Percentiles rank a stretch among this genome's conserved stretches.
Evolutionary conservation across 306 rosid species (phyloP).

Genomic region (Albizia julibrissin): DNA sequence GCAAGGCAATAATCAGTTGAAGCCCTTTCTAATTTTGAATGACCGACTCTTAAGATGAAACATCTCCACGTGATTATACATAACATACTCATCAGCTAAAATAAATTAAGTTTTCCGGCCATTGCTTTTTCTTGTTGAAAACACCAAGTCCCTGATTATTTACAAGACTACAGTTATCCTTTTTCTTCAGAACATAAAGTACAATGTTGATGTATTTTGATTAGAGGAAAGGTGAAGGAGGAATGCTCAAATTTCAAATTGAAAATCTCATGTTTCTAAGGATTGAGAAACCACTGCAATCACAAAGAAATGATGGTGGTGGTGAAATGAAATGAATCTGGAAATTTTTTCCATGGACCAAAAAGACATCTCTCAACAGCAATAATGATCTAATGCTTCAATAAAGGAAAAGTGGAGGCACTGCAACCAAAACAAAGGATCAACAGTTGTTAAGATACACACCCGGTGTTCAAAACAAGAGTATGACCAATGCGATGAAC

Average conservation of each 20-base stretch:
- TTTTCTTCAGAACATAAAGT: slow-evolving; percentile 2
- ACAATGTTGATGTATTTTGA: neutral
- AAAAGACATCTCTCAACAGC: slow-evolving; percentile 26
- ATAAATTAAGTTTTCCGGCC: slow-evolving; percentile 11
- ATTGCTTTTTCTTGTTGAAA: slow-evolving; percentile 30
- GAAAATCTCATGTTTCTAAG: neutral
- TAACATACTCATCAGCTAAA: neutral
- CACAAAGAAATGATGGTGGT: neutral
- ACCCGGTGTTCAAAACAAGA: slow-evolving; percentile 90
- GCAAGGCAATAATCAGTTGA: neutral
- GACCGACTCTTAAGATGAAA: slow-evolving; percentile 16
- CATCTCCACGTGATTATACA: slow-evolving; percentile 15
- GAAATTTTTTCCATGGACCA: slow-evolving; percentile 21
- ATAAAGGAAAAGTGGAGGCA: slow-evolving; percentile 16
- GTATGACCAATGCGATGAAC: slow-evolving; percentile 93
- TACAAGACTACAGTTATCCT: slow-evolving; percentile 4
- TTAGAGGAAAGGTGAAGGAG: slow-evolving; percentile 12
- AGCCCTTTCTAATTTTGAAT: slow-evolving; percentile 2
- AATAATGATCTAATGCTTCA: slow-evolving; percentile 15
- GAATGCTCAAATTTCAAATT: slow-evolving; percentile 23
- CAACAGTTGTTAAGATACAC: slow-evolving; percentile 33
- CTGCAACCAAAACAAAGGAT: slow-evolving; percentile 4
- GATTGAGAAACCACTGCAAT: neutral
- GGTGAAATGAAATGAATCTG: neutral
- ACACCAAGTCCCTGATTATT: neutral